Evolutionary conservation across 2,329 filamentous ascomycete species (phyloP).

Genomic region (Fusarium pseudonygamai): DNA sequence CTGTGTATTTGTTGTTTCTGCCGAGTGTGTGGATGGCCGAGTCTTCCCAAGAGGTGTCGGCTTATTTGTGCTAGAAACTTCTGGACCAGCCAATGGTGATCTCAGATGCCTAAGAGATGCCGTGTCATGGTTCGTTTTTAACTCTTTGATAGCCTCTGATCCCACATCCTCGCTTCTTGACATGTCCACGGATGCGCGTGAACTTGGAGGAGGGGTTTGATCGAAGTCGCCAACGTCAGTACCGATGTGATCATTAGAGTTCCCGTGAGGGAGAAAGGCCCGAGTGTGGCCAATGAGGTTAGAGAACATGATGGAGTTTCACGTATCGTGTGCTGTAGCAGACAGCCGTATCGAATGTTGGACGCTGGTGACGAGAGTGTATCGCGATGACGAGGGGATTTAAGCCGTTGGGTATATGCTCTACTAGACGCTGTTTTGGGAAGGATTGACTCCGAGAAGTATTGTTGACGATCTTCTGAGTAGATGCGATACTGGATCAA

Average conservation of each 20-base stretch:
- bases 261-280: slow-evolving; percentile 27
- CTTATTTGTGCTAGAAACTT: slow-evolving; percentile 33
- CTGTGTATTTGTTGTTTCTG: background rate
- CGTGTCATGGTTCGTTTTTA: slow-evolving; percentile 6
- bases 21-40: background rate
- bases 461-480: background rate
- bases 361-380: background rate
- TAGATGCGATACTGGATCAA: slow-evolving; percentile 5
- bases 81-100: slow-evolving; percentile 22
- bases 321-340: background rate
- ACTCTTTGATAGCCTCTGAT: background rate
- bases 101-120: slow-evolving; percentile 40
- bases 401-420: background rate
- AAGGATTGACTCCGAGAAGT: background rate
- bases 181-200: slow-evolving; percentile 41
- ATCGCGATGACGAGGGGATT: background rate
- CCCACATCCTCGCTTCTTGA: slow-evolving; percentile 22
- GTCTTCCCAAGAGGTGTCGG: slow-evolving; percentile 34
- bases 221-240: slow-evolving; percentile 45
- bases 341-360: background rate
- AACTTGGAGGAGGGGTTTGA: slow-evolving; percentile 47
- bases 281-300: slow-evolving; percentile 37
- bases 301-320: slow-evolving; percentile 34
- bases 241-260: slow-evolving; percentile 23
- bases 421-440: background rate